Evolutionary conservation across 208 protist genomes (phyloP).

Genomic region (Wallacemonas sp.): DNA sequence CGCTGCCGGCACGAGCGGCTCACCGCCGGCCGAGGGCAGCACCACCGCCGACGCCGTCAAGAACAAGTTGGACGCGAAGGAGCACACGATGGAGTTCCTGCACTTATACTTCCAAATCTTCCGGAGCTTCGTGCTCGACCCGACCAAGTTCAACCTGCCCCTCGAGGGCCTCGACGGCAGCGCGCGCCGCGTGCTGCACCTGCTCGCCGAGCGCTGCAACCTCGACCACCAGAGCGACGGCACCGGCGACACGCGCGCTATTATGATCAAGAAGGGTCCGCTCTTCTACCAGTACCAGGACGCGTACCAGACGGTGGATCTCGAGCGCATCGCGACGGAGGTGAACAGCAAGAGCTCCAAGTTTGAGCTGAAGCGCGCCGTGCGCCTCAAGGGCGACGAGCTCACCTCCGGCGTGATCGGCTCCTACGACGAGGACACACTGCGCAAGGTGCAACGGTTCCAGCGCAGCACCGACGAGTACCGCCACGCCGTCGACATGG

Average conservation of each 20-base stretch:
- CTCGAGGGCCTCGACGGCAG: conserved; percentile 58
- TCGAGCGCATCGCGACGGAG: conserved; percentile 55
- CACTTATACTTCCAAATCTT: conserved; percentile 70
- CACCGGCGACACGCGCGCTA: conserved; percentile 39
- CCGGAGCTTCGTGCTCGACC: conserved; percentile 73
- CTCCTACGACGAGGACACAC: conserved; percentile 78
- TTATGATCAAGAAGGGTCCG: conserved; percentile 84
- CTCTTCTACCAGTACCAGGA: conserved; percentile 80
- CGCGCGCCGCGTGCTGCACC: conserved; percentile 72
- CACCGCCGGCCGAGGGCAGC: background rate
- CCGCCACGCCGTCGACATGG: conserved; percentile 75
- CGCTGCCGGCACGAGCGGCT: background rate
- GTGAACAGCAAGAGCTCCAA: conserved; percentile 66
- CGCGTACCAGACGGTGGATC: conserved; percentile 41
- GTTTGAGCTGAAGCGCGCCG: conserved; percentile 55
- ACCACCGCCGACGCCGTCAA: conserved; percentile 1
- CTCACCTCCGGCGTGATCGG: conserved; percentile 53
- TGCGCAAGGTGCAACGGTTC: conserved; percentile 57
- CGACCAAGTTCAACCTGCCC: conserved; percentile 70
- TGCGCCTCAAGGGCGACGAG: conserved; percentile 33
- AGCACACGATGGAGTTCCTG: conserved; percentile 70
- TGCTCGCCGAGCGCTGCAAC: conserved; percentile 84
- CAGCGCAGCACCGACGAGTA: conserved; percentile 82
- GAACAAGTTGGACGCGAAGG: conserved; percentile 49
- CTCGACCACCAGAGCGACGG: conserved; percentile 77